A percentile compares a stretch with the other conserved stretches of the same genome.
Conservation (phyloP, 2,329 filamentous ascomycete genomes). For the Neofusicoccum cordaticola region DNA sequence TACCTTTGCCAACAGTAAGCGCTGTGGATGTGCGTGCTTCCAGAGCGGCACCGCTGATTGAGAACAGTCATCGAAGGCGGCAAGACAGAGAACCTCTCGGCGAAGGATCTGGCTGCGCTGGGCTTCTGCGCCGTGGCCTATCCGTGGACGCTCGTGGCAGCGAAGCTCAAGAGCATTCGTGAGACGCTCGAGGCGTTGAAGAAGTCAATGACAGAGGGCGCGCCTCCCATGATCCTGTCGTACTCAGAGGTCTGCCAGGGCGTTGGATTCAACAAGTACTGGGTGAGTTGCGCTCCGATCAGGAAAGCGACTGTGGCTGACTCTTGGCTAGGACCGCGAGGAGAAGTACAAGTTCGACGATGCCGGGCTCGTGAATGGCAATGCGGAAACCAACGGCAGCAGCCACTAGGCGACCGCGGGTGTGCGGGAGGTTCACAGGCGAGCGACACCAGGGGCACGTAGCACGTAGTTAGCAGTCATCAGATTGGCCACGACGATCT, state of each 20-base stretch:
- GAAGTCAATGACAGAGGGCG: slow-evolving; percentile 40
- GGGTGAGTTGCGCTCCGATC: background rate
- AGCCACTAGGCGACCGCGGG: too few species aligned
- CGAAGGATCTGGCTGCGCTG: slow-evolving; percentile 38
- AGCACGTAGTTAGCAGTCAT: background rate
- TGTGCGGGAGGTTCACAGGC: too few species aligned
- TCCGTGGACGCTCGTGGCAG: slow-evolving; percentile 46
- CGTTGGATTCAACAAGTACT: slow-evolving; percentile 43
- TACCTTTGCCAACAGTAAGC: slow-evolving; percentile 40
- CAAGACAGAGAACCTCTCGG: slow-evolving; percentile 42
- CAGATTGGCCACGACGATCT: background rate
- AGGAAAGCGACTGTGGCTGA: background rate
- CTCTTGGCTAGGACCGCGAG: slow-evolving; percentile 33
- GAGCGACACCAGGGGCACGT: too few species aligned
- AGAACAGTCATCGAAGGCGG: slow-evolving; percentile 39
- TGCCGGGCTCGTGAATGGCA: slow-evolving; percentile 10
- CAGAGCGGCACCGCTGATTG: background rate
- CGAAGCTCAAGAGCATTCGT: slow-evolving; percentile 41
- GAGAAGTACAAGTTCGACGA: slow-evolving; percentile 24
- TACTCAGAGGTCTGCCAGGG: slow-evolving; percentile 43
- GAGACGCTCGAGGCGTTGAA: slow-evolving; percentile 42
- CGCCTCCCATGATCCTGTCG: slow-evolving; percentile 43
- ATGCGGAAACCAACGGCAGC: background rate
- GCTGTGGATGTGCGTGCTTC: background rate
- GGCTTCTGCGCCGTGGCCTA: slow-evolving; percentile 45